Evolutionary conservation across 2,329 filamentous ascomycete species (phyloP), one percentile per base, ranked within the genome.

Genomic region (Nemania bipapillata): DNA sequence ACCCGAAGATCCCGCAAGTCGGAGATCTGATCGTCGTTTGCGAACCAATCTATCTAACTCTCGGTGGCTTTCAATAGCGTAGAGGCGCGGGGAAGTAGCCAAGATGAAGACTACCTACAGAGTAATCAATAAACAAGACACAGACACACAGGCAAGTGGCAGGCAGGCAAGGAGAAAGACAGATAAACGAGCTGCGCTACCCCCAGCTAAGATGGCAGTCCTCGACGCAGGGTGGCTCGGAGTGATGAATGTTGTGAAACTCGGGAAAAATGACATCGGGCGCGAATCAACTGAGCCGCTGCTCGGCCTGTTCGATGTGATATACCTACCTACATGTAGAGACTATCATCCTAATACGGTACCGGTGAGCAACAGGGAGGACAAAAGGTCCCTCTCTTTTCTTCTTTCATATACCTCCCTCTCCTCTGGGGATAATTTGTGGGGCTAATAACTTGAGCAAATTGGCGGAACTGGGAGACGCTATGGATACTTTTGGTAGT

Each of bases 11-110:
- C 35, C 50, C 30, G 45, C 22, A 28, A 28, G 32, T 35, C 9
- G 24, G 32, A 56, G 32, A 61, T 40, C 45, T 50, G 58, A 59
- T 55, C 35, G 9, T 45, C 58, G 20, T 49, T 28, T 67, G 30
- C 20, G 4, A 32, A 8, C 30, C 24, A 47, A 37, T 49, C 9
- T 15, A 40, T 22, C 22, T 17, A 30, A 12, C 40, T n/a, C 40
- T 4, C 12, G 37, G 58, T 63, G 58, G 58, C 64, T 62, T 66
- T 62, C 64, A 53, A 63, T 63, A 67, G 59, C 53, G 32, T 15
- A 52, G 47, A 37, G 17, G 6, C n/a, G 7, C 50, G 42, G 50
- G 15, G 40, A 45, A 45, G 5, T 4, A 45, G 15, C n/a, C n/a
- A n/a, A n/a, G n/a, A n/a, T n/a, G n/a, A n/a, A n/a, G n/a, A n/a